Evolutionary conservation across 495 filamentous ascomycete genomes (phyloP), one percentile per base, ranked within the genome.

Genomic region (Aspergillus panamensis): DNA sequence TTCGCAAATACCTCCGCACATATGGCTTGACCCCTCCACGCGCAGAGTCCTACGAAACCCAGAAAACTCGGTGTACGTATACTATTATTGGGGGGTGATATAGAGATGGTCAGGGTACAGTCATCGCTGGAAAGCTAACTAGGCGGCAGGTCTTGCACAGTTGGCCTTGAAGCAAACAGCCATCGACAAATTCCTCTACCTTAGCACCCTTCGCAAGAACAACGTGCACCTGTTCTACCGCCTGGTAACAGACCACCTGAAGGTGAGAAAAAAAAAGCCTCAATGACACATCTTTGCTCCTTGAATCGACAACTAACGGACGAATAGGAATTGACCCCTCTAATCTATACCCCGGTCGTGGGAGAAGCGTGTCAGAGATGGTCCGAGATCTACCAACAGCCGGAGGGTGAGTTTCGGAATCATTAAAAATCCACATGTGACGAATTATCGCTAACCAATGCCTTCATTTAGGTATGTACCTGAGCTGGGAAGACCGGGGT

Each of bases 321-420:
- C 48, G 48, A 60, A 55, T 73, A 88, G 75, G 88, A 93, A 67
- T 74, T 97, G 62, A 96, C 95, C 63, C 94, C 94, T 44, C 77
- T 97, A 56, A 96, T 98, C 65, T 98, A 98, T 76, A 98, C 94
- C 16, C 94, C 94, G 6, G 94, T 92, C 61, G 95, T 98, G 63
- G 94, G 94, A 62, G 93, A 98, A 69, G 94, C 95, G 31, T 98
- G 94, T 76, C 75, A 96, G 63, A 84, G 92, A 69, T 98, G 95
- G 85, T 96, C 91, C 32, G 90, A 95, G 61, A 87, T 97, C 63
- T 98, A 94, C 80, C 95, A 91, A 33, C 89, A 91, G 58, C 92
- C 94, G 13, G 94, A 98, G 78, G 94, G 88, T 84, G 65, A 67
- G 76, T 68, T 52, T 48, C 49, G 59, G 12, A 37, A 35, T 50